Conservation (phyloP, 208 protist genomes). For the Plasmodiophora brassicae region DNA sequence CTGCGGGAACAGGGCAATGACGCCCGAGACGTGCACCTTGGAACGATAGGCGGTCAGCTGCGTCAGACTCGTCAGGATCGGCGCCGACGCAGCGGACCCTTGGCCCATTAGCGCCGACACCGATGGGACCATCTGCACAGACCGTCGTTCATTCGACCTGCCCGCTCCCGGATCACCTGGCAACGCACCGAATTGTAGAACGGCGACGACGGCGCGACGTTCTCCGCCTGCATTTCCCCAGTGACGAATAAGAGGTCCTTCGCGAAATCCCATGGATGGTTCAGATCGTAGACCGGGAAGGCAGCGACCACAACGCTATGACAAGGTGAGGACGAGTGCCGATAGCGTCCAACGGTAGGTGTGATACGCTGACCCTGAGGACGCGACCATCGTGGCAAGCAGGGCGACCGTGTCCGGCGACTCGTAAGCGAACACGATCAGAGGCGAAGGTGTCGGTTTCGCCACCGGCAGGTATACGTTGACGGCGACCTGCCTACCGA, state of each 20-base stretch:
- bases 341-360: too few species aligned
- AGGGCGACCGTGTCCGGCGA: not conserved
- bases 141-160: too few species aligned
- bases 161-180: too few species aligned
- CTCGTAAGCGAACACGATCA: not conserved
- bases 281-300: slow-evolving; percentile 5
- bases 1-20: not conserved
- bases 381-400: not conserved
- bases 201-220: not conserved
- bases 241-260: slow-evolving; percentile 8
- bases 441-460: not conserved
- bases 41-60: not conserved
- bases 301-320: slow-evolving; percentile 3
- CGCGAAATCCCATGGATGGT: not conserved
- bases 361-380: not conserved
- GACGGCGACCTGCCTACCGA: not conserved
- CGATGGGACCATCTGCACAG: too few species aligned
- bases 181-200: not conserved
- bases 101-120: slow-evolving; percentile 31
- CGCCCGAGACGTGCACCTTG: not conserved
- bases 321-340: not conserved
- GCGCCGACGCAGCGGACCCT: not conserved
- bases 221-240: not conserved
- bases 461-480: not conserved
- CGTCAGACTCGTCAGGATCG: not conserved